Conservation (phyloP, 2,329 filamentous ascomycete genomes). For the Aspergillus nomiae region DNA sequence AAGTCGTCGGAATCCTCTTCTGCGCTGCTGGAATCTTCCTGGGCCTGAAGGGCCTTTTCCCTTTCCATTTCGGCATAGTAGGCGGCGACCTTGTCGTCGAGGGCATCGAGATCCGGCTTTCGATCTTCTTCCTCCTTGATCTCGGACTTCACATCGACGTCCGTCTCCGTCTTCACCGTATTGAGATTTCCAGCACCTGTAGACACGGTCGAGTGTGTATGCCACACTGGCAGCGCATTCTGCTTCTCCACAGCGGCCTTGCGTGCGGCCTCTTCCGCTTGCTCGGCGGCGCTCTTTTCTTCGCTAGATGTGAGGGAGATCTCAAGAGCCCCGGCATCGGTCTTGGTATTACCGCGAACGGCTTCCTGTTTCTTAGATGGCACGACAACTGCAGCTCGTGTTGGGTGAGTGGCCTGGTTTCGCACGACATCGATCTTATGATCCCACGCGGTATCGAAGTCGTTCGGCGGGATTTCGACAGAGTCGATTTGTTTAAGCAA, state of each 20-base stretch:
- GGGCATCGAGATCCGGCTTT: conserved; percentile 43
- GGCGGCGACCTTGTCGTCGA: conserved; percentile 50
- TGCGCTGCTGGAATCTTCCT: conserved; percentile 44
- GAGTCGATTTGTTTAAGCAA: conserved; percentile 52
- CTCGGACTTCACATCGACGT: conserved; percentile 39
- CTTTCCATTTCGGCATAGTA: conserved; percentile 50
- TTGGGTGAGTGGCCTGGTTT: conserved; percentile 45
- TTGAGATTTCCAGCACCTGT: conserved; percentile 26
- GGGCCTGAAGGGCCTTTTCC: conserved; percentile 44
- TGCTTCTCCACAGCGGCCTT: conserved; percentile 53
- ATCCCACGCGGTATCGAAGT: conserved; percentile 53
- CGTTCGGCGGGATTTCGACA: conserved; percentile 50
- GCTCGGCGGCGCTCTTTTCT: conserved; percentile 53
- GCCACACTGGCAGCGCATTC: conserved; percentile 56
- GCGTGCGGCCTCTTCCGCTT: conserved; percentile 49
- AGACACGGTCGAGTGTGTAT: conserved; percentile 53
- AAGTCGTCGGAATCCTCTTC: conserved; percentile 44
- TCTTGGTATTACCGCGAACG: conserved; percentile 46
- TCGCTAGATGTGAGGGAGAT: conserved; percentile 52
- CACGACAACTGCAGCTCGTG: conserved; percentile 44
- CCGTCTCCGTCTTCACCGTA: conserved; percentile 32
- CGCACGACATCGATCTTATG: conserved; percentile 49
- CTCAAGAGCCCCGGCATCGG: conserved; percentile 47
- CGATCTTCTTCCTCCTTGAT: conserved; percentile 45
- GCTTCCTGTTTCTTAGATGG: conserved; percentile 41